Percentiles rank a stretch among this genome's conserved stretches.
These are phyloP conservation scores for Teratosphaeria viscida DNA, from an alignment of 2,329 filamentous ascomycete species.

Conservation along the genomic window DNA sequence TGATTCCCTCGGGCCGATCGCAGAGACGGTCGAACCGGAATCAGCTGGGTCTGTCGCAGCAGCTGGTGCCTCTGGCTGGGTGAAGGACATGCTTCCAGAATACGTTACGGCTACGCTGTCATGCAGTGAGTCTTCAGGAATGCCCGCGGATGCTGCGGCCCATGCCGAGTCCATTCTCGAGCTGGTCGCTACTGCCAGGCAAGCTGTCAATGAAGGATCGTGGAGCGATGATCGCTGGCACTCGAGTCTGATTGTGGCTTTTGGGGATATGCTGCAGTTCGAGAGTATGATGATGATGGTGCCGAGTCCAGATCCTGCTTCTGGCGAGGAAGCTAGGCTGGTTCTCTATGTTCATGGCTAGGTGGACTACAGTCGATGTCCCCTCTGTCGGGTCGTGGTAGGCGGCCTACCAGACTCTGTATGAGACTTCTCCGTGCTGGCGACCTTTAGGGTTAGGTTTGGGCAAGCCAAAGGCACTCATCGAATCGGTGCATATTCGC, in stretches of 20 bases:
- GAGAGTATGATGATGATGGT: slow-evolving; percentile 26
- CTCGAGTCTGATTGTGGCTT: slow-evolving; percentile 17
- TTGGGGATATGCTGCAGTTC: slow-evolving; percentile 20
- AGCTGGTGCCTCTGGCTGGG: slow-evolving; percentile 1
- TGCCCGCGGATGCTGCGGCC: slow-evolving; percentile 7
- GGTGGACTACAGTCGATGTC: background rate
- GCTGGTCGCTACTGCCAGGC: slow-evolving; percentile 12
- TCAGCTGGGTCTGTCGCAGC: background rate
- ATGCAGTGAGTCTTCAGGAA: background rate
- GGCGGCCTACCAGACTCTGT: no score
- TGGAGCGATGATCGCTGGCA: slow-evolving; percentile 21
- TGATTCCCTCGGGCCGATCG: background rate
- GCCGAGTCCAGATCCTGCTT: slow-evolving; percentile 2
- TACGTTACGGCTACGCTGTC: slow-evolving; percentile 7
- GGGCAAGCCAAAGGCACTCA: background rate
- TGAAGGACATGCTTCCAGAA: slow-evolving; percentile 8
- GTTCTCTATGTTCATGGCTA: slow-evolving; percentile 21
- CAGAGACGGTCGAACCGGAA: background rate
- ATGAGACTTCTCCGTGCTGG: no score
- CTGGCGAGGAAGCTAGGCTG: slow-evolving; percentile 14
- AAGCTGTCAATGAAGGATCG: slow-evolving; percentile 6
- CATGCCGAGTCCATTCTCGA: slow-evolving; percentile 15
- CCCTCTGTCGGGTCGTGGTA: background rate
- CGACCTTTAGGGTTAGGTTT: background rate
- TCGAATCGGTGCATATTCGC: background rate